phyloP scores from a whole-genome alignment of 2,329 filamentous ascomycete species.

The Ceratocystis cubensis region DNA sequence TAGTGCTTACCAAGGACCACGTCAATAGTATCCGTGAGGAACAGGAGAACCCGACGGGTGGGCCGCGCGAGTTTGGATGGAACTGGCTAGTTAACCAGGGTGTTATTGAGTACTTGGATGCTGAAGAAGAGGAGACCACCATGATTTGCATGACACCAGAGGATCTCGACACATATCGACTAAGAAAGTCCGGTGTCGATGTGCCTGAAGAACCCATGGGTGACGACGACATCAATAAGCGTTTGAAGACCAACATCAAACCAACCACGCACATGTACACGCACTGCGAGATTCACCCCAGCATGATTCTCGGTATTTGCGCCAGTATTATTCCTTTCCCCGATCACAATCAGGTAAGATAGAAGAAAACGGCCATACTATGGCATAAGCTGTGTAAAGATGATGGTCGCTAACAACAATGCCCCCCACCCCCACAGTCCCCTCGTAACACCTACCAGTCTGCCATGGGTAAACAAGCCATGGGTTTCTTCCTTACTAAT shows the following conservation, averaged over 20 bases:
- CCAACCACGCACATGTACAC: constrained; percentile 85
- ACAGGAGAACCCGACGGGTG: constrained; percentile 53
- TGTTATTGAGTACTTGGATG: constrained; percentile 90
- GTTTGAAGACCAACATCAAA: constrained; percentile 80
- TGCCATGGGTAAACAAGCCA: constrained; percentile 99
- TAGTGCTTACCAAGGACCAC: constrained; percentile 76
- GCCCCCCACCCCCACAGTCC: constrained; percentile 42
- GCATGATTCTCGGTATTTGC: constrained; percentile 97
- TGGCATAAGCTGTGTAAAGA: not conserved
- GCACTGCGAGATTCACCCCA: constrained; percentile 97
- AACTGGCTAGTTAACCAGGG: constrained; percentile 70
- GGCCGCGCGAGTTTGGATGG: constrained; percentile 65
- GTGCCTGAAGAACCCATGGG: constrained; percentile 38
- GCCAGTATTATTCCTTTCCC: constrained; percentile 99
- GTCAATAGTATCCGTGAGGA: constrained; percentile 60
- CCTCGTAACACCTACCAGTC: constrained; percentile 98
- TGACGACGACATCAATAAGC: constrained; percentile 60
- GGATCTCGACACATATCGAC: constrained; percentile 68
- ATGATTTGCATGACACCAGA: constrained; percentile 99
- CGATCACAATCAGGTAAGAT: constrained; percentile 77
- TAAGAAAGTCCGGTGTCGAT: constrained; percentile 53
- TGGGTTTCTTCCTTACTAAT: constrained; percentile 98
- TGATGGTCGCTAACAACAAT: constrained; percentile 27
- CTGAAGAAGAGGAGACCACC: constrained; percentile 93
- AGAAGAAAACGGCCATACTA: not conserved